phyloP scores from a whole-genome alignment of 192 early-diverging fungal species.

The Mortierella claussenii region DNA sequence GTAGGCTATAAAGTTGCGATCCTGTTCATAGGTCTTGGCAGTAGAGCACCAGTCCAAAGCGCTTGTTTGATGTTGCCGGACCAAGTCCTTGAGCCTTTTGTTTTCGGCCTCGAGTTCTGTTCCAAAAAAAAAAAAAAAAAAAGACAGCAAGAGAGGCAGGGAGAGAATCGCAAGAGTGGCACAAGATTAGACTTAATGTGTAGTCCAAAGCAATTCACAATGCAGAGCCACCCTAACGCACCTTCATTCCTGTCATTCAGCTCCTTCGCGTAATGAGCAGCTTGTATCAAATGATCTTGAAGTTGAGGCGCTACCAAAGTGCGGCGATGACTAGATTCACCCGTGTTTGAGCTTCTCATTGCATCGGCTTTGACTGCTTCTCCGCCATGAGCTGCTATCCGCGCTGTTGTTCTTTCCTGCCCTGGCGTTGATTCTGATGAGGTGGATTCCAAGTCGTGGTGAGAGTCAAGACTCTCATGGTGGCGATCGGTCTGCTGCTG shows the following conservation, averaged over 20 bases:
- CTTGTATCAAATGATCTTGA: slow-evolving; percentile 15
- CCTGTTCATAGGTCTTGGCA: slow-evolving; percentile 35
- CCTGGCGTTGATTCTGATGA: neutral
- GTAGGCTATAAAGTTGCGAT: slow-evolving; percentile 27
- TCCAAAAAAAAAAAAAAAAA: neutral
- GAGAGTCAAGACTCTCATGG: neutral
- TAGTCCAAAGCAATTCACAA: neutral
- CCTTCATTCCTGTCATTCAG: slow-evolving; percentile 13
- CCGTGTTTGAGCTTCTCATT: neutral
- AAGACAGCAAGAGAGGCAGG: neutral
- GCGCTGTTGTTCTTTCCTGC: no score
- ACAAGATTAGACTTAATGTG: neutral
- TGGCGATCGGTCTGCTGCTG: neutral
- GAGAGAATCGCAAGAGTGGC: neutral
- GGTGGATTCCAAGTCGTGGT: neutral
- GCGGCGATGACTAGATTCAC: neutral
- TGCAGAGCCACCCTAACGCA: neutral
- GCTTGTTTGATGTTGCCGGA: slow-evolving; percentile 1
- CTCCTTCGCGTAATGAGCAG: slow-evolving; percentile 18
- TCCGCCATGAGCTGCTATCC: no score
- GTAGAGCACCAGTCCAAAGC: slow-evolving; percentile 27
- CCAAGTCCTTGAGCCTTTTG: neutral
- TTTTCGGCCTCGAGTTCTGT: slow-evolving; percentile 25
- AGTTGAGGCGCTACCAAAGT: slow-evolving; percentile 3
- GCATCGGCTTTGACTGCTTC: neutral